A percentile compares a stretch with the other conserved stretches of the same genome.
Evolutionary conservation across 2,329 filamentous ascomycete genomes (phyloP).

Genomic region (Diaporthe helianthi): DNA sequence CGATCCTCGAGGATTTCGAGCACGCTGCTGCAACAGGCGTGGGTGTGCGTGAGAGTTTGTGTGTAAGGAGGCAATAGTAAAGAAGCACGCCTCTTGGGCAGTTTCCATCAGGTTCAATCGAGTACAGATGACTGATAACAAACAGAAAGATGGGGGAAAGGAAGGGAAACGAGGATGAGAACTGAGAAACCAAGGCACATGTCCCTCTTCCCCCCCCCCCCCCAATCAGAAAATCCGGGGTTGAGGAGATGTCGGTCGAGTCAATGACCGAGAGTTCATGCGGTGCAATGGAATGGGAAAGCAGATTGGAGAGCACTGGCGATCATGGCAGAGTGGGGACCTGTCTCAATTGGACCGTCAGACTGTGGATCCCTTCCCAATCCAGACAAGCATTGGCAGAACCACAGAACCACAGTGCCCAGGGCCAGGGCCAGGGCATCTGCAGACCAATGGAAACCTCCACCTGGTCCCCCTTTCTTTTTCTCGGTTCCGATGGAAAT

Average conservation of each 20-base stretch:
- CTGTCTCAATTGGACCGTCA: neutral
- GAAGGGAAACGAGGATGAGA: neutral
- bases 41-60: neutral
- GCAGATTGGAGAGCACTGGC: constrained; percentile 4
- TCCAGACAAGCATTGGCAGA: neutral
- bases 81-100: neutral
- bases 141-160: neutral
- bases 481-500: constrained; percentile 6
- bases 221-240: constrained; percentile 1
- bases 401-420: too few species aligned
- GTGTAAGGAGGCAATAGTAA: neutral
- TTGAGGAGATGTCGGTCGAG: neutral
- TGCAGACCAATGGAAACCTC: constrained; percentile 8
- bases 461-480: neutral
- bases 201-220: too few species aligned
- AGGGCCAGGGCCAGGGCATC: neutral
- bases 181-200: neutral
- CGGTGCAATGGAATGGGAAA: constrained; percentile 18
- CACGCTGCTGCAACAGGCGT: neutral
- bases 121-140: neutral
- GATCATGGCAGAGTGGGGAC: constrained; percentile 16
- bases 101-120: neutral
- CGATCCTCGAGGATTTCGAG: constrained; percentile 12
- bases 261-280: constrained; percentile 15
- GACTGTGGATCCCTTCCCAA: constrained; percentile 14